Evolutionary conservation across 495 filamentous ascomycete species (phyloP), one percentile per base, ranked within the genome.

Genomic region (Massariosphaeria phaeospora): DNA sequence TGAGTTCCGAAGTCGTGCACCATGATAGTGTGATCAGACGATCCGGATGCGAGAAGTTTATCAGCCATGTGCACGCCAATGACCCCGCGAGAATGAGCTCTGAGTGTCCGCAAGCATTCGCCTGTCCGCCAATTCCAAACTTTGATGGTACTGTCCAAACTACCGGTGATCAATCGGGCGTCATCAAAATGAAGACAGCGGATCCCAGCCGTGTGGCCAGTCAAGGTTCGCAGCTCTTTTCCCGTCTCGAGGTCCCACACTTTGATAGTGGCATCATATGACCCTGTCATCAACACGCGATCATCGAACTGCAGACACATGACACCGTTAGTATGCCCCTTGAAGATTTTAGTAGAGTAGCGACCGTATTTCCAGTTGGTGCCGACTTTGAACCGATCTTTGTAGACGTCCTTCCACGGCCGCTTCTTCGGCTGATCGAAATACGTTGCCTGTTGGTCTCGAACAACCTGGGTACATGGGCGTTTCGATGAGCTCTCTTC

Each of bases 51-150:
- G 4, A 97, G 80, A 50, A 91, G 78, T 12, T 83, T 84, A 2
- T 76, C 80, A 43, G 90, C 85, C 65, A 95, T 96, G 68, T 96
- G 86, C 7, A 98, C 73, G 24, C 82, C 80, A 52, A 97, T 85
- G 17, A 99, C 81, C 11, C 89, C 91, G 34, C 78, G 83, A 8
- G 75, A 79, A 65, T 97, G 93, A 3, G 83, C 93, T 8, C 76
- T 77, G 30, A 90, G 83, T 1, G 83, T 95, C 12, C 84, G 86
- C 36, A 96, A 77, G 64, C 87, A 94, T 62, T 88, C 81, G 36
- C 93, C 93, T 0, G 90, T 96, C 34, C 85, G 79, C 89, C 91
- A 97, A 61, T 97, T 95, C 94, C 93, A 99, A 25, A 97, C 80
- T 66, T 86, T 87, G 49, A 99, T 70, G 15, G 81, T 94, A 48